Evolutionary conservation across 805 yeast genomes (phyloP).

Genomic region (Millerozyma miso): DNA sequence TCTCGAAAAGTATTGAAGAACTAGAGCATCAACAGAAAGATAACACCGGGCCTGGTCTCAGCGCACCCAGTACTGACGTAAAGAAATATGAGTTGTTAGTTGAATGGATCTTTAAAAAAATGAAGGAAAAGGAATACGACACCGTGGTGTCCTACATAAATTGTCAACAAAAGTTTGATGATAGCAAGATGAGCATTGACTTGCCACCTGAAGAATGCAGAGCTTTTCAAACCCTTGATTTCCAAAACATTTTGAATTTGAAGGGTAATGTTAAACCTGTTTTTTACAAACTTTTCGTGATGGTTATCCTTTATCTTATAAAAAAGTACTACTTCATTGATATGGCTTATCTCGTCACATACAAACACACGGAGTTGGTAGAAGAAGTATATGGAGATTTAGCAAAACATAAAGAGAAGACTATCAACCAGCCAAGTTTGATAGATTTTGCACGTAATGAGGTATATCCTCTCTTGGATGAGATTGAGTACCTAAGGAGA

Average conservation of each 20-base stretch:
- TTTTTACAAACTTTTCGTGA: neutral
- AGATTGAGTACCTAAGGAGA: slow-evolving; percentile 8
- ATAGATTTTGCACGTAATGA: slow-evolving; percentile 22
- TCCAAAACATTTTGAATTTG: slow-evolving; percentile 4
- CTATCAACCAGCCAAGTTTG: slow-evolving; percentile 3
- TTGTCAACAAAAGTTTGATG: slow-evolving; percentile 2
- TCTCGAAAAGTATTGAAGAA: slow-evolving; percentile 18
- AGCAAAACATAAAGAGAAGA: neutral
- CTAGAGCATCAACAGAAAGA: slow-evolving; percentile 4
- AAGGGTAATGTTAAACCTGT: neutral
- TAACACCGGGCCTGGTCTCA: neutral
- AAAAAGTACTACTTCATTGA: slow-evolving; percentile 22
- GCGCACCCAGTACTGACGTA: neutral
- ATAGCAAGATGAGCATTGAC: slow-evolving; percentile 7
- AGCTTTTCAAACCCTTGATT: slow-evolving; percentile 1
- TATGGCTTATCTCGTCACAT: slow-evolving; percentile 8
- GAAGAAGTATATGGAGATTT: slow-evolving; percentile 4
- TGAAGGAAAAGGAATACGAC: slow-evolving; percentile 13
- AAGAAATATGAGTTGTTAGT: slow-evolving; percentile 3
- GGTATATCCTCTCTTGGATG: slow-evolving; percentile 24
- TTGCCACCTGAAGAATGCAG: slow-evolving; percentile 1
- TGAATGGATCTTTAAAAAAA: slow-evolving; percentile 15
- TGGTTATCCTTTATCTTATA: slow-evolving; percentile 20
- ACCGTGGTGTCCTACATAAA: slow-evolving; percentile 12
- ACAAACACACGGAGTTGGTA: slow-evolving; percentile 4